Evolutionary conservation across 306 rosid genomes (phyloP).

Genomic region (Begonia masoniana): DNA sequence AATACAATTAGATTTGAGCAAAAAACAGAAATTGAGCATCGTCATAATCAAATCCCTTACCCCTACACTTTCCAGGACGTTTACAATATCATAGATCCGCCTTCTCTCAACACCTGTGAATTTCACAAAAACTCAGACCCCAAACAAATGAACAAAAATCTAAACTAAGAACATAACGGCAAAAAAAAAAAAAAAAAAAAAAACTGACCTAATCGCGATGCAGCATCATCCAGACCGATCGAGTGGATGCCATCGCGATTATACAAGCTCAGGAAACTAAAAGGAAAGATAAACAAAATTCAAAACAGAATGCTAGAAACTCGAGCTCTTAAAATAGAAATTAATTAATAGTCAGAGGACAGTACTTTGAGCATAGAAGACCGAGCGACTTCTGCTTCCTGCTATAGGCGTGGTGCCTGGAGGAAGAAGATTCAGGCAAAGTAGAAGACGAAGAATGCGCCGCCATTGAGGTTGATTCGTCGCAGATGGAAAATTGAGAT

Average conservation of each 20-base stretch:
- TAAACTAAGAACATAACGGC: not conserved
- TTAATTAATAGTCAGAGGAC: too few species aligned
- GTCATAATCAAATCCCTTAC: conserved; percentile 14
- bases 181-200: too few species aligned
- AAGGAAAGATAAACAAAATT: not conserved
- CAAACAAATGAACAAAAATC: not conserved
- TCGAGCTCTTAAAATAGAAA: not conserved
- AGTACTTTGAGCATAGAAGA: conserved; percentile 64
- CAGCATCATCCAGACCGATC: conserved; percentile 90
- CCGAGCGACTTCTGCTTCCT: conserved; percentile 51
- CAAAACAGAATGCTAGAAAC: not conserved
- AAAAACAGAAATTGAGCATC: not conserved
- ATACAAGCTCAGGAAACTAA: conserved; percentile 65
- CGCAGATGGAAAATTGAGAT: conserved; percentile 3
- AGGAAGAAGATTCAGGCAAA: conserved; percentile 21
- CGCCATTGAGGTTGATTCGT: conserved; percentile 18
- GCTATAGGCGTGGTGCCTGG: conserved; percentile 31
- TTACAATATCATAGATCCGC: conserved; percentile 89
- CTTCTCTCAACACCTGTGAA: conserved; percentile 74
- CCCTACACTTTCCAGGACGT: conserved; percentile 84
- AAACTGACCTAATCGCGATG: conserved; percentile 49
- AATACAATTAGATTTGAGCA: not conserved
- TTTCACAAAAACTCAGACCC: not conserved
- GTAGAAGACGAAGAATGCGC: conserved; percentile 24
- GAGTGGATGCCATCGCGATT: conserved; percentile 46